A percentile compares a stretch with the other conserved stretches of the same genome.
phyloP scores from a whole-genome alignment of 73 alveolate genomes.

The Paramecium bursaria region DNA sequence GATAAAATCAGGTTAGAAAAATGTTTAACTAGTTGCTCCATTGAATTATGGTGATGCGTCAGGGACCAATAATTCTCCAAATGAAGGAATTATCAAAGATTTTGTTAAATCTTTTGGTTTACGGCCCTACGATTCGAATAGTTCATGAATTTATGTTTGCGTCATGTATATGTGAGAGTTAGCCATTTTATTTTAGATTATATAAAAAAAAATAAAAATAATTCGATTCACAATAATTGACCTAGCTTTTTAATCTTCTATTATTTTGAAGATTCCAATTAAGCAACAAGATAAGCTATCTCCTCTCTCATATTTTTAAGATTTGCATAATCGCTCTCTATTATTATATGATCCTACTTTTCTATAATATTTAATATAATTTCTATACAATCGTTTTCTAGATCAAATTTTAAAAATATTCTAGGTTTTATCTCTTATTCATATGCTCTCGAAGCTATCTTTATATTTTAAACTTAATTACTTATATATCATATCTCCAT shows the following conservation, averaged over 20 bases:
- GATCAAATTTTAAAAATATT: slow-evolving; percentile 48
- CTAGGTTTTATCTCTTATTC: slow-evolving; percentile 44
- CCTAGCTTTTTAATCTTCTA: slow-evolving; percentile 18
- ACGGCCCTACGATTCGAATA: background rate
- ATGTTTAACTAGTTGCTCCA: background rate
- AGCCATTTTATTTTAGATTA: background rate
- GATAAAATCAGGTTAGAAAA: too few species aligned
- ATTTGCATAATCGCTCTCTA: slow-evolving; percentile 50
- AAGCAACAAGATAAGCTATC: slow-evolving; percentile 3
- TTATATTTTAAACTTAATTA: background rate
- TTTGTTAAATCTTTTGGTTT: background rate
- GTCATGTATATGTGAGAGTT: background rate
- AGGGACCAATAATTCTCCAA: background rate
- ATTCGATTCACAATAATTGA: slow-evolving; percentile 20
- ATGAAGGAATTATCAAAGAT: background rate
- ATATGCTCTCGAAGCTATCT: slow-evolving; percentile 45
- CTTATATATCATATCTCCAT: slow-evolving; percentile 49
- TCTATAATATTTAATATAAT: too few species aligned
- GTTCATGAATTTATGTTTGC: background rate
- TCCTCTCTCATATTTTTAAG: slow-evolving; percentile 13
- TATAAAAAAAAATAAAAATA: too few species aligned
- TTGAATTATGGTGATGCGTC: background rate
- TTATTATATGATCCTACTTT: slow-evolving; percentile 1
- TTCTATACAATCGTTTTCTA: slow-evolving; percentile 18
- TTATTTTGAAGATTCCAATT: slow-evolving; percentile 39